Base-by-base conservation (phyloP, 2,329 filamentous ascomycete genomes). In the Thielaviopsis punctulata region DNA sequence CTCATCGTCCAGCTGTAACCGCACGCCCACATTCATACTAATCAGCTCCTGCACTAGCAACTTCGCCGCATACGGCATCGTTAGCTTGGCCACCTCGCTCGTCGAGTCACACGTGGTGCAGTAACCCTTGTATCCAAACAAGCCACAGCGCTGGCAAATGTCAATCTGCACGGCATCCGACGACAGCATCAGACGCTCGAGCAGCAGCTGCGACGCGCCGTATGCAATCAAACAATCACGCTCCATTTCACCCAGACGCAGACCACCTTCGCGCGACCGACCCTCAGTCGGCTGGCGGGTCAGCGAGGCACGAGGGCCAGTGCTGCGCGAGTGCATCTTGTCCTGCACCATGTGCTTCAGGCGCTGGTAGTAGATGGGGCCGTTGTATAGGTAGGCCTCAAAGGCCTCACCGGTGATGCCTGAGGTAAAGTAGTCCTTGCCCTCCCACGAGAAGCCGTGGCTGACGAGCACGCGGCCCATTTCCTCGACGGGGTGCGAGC, bases 341-440 rank as follows among this genome's bases (percentile, higher is more conserved):
- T 98, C 92, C 76, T 95, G 96, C 53, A 98, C 92, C 92, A 98
- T 98, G 81, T 98, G 92, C 65, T 92, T 77, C 56, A 98, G 76
- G 66, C 92, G 82, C 69, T 98, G 92, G 73, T 98, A 98, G 74
- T 96, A 96, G 56, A 98, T 92, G 10, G 95, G 82, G 46, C 92
- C 92, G 55, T 96, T 79, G 69, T 94, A 98, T 62, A 98, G 96
- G 64, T 98, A 92, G 6, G 88, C 90, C 19, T 82, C 81, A 41
- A 98, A 81, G 66, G 96, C 90, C 65, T 94, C 81, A 56, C 92
- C 92, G 0, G 92, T 98, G 65, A 96, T 90, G 43, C 92, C 92
- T 44, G 84, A 92, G 73, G 98, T 98, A 82, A 98, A 93, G 44
- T 92, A 90, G 69, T 98, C 92, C 66, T 96, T 98, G 54, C 92